Evolutionary conservation across 2,329 filamentous ascomycete genomes (phyloP).

Genomic region (Neonectria punicea): DNA sequence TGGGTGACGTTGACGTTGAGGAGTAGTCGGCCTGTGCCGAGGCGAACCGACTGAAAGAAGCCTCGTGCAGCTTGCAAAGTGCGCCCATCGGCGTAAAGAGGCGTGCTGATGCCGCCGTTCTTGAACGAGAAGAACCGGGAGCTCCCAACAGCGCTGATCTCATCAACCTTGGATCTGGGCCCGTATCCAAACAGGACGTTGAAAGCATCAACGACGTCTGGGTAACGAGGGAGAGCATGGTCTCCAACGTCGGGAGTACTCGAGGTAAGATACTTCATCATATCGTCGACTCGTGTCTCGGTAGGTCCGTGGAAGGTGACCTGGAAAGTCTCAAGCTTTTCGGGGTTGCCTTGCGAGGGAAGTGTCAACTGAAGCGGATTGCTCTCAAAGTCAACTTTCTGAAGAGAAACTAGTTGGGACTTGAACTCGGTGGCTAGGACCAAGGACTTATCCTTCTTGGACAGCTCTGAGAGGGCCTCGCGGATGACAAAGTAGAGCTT

Average conservation of each 20-base stretch:
- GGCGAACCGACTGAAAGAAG: conserved; percentile 65
- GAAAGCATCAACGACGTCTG: conserved; percentile 61
- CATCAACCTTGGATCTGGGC: conserved; percentile 49
- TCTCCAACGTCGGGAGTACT: conserved; percentile 53
- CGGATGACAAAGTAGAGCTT: conserved; percentile 57
- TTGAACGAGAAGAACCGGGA: conserved; percentile 61
- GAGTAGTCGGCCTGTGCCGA: conserved; percentile 63
- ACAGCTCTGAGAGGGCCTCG: conserved; percentile 50
- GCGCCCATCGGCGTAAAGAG: conserved; percentile 44
- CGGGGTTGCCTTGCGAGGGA: conserved; percentile 44
- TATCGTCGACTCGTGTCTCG: conserved; percentile 50
- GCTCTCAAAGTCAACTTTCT: conserved; percentile 49
- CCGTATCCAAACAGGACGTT: conserved; percentile 61
- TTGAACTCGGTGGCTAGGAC: conserved; percentile 62
- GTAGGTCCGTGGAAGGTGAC: conserved; percentile 55
- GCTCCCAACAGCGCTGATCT: conserved; percentile 55
- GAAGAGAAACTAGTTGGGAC: conserved; percentile 55
- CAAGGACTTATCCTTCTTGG: conserved; percentile 42
- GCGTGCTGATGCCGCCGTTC: conserved; percentile 36
- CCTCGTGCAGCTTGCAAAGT: conserved; percentile 59
- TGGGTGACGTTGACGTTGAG: conserved; percentile 67
- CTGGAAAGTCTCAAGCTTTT: conserved; percentile 48
- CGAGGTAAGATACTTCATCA: conserved; percentile 58
- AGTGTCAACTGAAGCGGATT: conserved; percentile 51
- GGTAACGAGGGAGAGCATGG: conserved; percentile 59